Percentiles rank a stretch among this genome's conserved stretches.
These are phyloP conservation scores for Neurospora intermedia DNA, from an alignment of 495 filamentous ascomycete genomes.

Conservation along the genomic window DNA sequence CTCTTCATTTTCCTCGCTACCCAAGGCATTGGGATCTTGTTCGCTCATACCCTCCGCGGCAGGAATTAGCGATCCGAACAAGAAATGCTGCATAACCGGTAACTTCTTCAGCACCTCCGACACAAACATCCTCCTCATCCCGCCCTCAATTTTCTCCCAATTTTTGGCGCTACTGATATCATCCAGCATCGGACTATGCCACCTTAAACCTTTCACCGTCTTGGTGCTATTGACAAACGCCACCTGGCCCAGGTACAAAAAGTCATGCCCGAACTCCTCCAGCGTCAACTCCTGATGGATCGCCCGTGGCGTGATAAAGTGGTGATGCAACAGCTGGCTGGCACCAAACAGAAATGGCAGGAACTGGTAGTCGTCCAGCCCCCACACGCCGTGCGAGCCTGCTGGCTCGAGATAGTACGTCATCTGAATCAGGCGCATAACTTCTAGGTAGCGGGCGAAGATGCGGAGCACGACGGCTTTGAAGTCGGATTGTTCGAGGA, in stretches of 20 bases:
- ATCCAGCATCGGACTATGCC: slow-evolving; percentile 98
- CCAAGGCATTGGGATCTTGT: slow-evolving; percentile 32
- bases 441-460: slow-evolving; percentile 67
- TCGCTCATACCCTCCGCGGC: slow-evolving; percentile 72
- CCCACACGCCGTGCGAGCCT: slow-evolving; percentile 93
- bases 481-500: slow-evolving; percentile 57
- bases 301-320: slow-evolving; percentile 71
- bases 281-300: slow-evolving; percentile 81
- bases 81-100: slow-evolving; percentile 96
- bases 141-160: slow-evolving; percentile 87
- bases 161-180: slow-evolving; percentile 88
- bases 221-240: slow-evolving; percentile 92
- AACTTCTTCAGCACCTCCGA: slow-evolving; percentile 87
- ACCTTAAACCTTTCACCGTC: slow-evolving; percentile 87
- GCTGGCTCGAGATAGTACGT: slow-evolving; percentile 94
- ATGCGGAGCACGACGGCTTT: slow-evolving; percentile 60
- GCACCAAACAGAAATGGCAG: slow-evolving; percentile 91
- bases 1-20: slow-evolving; percentile 36
- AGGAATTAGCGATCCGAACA: slow-evolving; percentile 77
- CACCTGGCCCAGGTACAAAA: slow-evolving; percentile 85
- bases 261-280: slow-evolving; percentile 75
- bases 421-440: slow-evolving; percentile 73
- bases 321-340: slow-evolving; percentile 77
- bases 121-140: slow-evolving; percentile 94
- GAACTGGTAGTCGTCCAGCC: slow-evolving; percentile 96